Base-by-base conservation (phyloP, 2,329 filamentous ascomycete genomes). In the Alternaria arborescens region DNA sequence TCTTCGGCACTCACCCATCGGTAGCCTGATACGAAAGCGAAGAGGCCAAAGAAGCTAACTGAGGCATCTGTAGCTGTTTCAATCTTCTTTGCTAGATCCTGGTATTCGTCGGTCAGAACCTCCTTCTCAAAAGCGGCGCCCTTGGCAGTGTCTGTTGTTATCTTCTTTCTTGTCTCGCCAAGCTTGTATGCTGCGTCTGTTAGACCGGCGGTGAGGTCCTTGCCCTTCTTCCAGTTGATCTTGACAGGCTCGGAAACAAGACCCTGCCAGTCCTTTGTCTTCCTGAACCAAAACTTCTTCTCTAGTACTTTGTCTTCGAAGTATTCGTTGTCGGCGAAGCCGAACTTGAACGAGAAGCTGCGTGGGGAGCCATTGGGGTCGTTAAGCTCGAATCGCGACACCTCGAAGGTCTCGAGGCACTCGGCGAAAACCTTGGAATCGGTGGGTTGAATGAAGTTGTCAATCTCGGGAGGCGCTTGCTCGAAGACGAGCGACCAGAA, bases 401-500 rank as follows among this genome's bases (percentile, higher is more conserved):
- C 91, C 22, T 86, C 86, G 68, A 99, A 71, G 68, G 85, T 85
- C 60, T 83, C 85, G 58, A 98, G 88, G 55, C 85, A 84, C 41
- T 87, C 84, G 65, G 89, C 86, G 60, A 98, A 86, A 63, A 95
- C 82, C 8, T 86, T 85, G 14, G 89, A 88, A 82, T 98, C 94
- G 50, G 87, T 86, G 43, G 92, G 91, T 77, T 93, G 89, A 76
- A 98, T 91, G 84, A 90, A 93, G 80, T 93, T 89, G 81, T 97
- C 93, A 70, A 99, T 87, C 65, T 97, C 93, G 47, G 87, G 85
- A 2, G 94, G 93, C 3, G 91, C 89, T 81, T 93, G 90, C 83
- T 97, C 92, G 77, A 98, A 86, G 58, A 97, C 94, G 60, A 96
- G 87, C n/a, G 92, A 85, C 95, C 95, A 98, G 87, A 98, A 99